Evolutionary conservation across 2,329 filamentous ascomycete genomes (phyloP).

Genomic region (Exophiala sp.): DNA sequence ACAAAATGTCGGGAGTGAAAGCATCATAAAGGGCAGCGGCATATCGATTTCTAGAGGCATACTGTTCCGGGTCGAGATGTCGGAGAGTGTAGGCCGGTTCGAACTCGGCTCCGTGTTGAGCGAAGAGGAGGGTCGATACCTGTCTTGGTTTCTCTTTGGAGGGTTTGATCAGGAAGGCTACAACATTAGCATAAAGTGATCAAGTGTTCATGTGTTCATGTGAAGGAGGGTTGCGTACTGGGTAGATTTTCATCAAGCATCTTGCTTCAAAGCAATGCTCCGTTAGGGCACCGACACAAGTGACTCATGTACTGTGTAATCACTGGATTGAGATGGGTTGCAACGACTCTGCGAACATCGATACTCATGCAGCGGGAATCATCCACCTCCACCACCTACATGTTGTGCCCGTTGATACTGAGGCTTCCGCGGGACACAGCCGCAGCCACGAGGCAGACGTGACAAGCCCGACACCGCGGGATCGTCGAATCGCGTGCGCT

Average conservation of each 20-base stretch:
- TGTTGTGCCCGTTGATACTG: background rate
- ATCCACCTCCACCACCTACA: too few species aligned
- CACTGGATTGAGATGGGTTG: too few species aligned
- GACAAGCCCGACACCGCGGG: background rate
- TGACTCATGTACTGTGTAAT: too few species aligned
- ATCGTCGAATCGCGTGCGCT: background rate
- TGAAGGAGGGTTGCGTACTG: conserved; percentile 39
- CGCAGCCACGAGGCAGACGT: background rate
- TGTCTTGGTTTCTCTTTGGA: conserved; percentile 42
- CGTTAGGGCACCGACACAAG: too few species aligned
- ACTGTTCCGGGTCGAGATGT: conserved; percentile 64
- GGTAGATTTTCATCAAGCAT: conserved; percentile 97
- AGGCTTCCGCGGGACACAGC: background rate
- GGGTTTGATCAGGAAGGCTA: conserved; percentile 56
- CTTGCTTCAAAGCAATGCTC: background rate
- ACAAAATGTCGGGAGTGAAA: conserved; percentile 72
- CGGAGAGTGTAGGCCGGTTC: conserved; percentile 73
- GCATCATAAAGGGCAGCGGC: conserved; percentile 80
- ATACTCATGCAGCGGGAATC: too few species aligned
- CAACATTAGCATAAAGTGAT: conserved; percentile 15
- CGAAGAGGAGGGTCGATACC: conserved; percentile 40
- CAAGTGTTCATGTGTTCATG: conserved; percentile 17
- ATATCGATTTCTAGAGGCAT: conserved; percentile 73
- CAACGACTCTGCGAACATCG: too few species aligned
- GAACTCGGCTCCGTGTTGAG: conserved; percentile 74